Base-by-base conservation (phyloP, 441 rosid species). In the Pelargonium cotyledonis region DNA sequence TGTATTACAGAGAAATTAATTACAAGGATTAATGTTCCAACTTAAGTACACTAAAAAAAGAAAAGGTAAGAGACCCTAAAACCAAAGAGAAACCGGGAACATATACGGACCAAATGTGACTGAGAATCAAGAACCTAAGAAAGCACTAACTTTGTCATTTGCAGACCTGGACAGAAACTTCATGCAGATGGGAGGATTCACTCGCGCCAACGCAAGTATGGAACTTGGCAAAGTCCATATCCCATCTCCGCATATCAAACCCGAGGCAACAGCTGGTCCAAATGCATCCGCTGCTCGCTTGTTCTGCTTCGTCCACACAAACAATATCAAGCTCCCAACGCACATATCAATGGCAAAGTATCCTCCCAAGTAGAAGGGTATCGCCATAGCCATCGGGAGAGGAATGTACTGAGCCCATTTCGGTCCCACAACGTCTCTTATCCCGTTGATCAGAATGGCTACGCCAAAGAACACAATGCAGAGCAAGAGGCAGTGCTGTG, bases 371-470 rank as follows among this genome's bases (percentile, higher is more conserved):
- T 88, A 83, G 83, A 94, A 91, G 9, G 97, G 99, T n/a, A 94
- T 93, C 0, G 97, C 99, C 96, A 94, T 94, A 0, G 94, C 99
- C 95, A 94, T 94, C 5, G 95, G 99, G 2, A 94, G 85, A 1
- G 97, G 99, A n/a, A 88, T 65, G 83, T 84, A 94, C 73, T 87
- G 84, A 35, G 92, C 82, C 0, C 85, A 66, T 18, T 57, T 78
- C 43, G 69, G 57, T 0, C 95, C 90, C 3, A 77, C 68, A 8
- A 70, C 40, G 70, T 89, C 97, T 76, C 87, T 86, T 8, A 73
- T 21, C 64, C 90, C 44, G 74, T 91, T 91, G 57, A 86, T 83
- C 0, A 29, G 70, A n/a, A 88, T 75, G 0, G 96, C 92, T 21
- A 87, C 86, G 11, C 80, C 80, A 6, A 94, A 94, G 79, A 94